Base-by-base conservation (phyloP, 1,284 basidiomycete genomes). In the Melanopsichium pennsylvanicum region DNA sequence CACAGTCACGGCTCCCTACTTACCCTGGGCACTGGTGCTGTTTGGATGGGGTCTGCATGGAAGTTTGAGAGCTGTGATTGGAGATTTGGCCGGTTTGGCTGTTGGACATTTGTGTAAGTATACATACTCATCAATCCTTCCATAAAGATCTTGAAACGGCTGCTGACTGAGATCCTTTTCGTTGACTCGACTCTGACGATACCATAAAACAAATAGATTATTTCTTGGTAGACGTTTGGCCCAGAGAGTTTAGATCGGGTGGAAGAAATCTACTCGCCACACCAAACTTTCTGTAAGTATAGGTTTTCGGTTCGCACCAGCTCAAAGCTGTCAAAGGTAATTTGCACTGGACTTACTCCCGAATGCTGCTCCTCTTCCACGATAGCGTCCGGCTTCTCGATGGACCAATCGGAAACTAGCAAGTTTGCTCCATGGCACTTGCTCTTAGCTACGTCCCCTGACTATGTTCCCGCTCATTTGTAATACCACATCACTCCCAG, bases 211-310 rank as follows among this genome's bases (percentile, higher is more conserved):
- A n/a, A 13, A 16, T 57, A 72, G 75, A 75, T 41, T 96, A 94
- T 88, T 97, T 97, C 82, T 82, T 96, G 72, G 86, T 92, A 48
- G 93, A 97, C 74, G 90, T 95, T 2, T 98, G 95, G 96, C 89
- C 90, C 21, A 85, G 91, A 58, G 95, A 98, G 82, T 90, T 94
- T 87, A 83, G 88, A 3, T 90, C 90, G 16, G 90, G 90, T 0
- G 86, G 86, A 44, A 87, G 86, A 2, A 82, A 89, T 40, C 86
- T 93, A 72, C 89, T 90, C 54, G 88, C 89, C 49, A 89, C 93
- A 1, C 93, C 93, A 0, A 83, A 85, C 19, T 72, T 86, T 44
- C 78, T 96, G 93, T 96, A 76, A 84, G 93, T 88, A 10, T 5
- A 5, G 12, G 13, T 5, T 18, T n/a, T 40, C 23, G 15, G 5